These are phyloP conservation scores for Colletotrichum tanaceti DNA, from an alignment of 2,329 filamentous ascomycete genomes.

Conservation along the genomic window DNA sequence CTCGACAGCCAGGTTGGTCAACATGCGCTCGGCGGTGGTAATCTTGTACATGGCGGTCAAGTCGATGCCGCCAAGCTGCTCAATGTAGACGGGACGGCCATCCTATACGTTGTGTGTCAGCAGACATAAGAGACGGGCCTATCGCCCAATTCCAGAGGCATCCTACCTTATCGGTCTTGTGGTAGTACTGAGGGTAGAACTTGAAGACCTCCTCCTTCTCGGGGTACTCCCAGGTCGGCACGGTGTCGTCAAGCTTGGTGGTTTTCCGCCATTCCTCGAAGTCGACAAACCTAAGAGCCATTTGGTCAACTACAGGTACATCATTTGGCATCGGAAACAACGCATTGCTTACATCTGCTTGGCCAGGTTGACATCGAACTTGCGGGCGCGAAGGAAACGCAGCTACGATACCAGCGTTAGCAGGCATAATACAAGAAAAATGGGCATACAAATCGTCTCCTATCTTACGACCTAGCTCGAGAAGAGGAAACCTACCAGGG, in stretches of 20 bases:
- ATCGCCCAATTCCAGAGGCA: neutral
- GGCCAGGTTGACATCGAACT: conserved; percentile 86
- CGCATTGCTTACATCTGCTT: conserved; percentile 80
- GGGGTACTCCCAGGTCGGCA: conserved; percentile 84
- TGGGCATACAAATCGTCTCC: neutral
- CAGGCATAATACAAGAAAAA: neutral
- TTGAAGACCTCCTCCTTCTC: conserved; percentile 87
- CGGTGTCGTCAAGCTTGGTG: conserved; percentile 83
- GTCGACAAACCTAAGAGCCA: conserved; percentile 81
- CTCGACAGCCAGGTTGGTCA: conserved; percentile 95
- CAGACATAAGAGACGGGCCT: too few relatives aligned
- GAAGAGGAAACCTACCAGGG: conserved; percentile 71
- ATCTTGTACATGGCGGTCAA: conserved; percentile 91
- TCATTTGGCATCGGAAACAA: neutral
- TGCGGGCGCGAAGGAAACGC: conserved; percentile 91
- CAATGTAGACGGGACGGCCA: conserved; percentile 96
- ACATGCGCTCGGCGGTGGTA: conserved; percentile 91
- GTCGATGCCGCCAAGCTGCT: conserved; percentile 94
- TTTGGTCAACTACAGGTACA: conserved; percentile 10
- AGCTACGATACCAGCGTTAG: conserved; percentile 62
- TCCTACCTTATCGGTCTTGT: conserved; percentile 87
- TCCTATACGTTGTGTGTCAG: conserved; percentile 67
- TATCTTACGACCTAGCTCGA: conserved; percentile 31
- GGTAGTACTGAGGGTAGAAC: conserved; percentile 99
- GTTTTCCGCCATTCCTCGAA: conserved; percentile 92